Conservation (phyloP, 129 eudicot genomes). For the Flaveria robusta region DNA sequence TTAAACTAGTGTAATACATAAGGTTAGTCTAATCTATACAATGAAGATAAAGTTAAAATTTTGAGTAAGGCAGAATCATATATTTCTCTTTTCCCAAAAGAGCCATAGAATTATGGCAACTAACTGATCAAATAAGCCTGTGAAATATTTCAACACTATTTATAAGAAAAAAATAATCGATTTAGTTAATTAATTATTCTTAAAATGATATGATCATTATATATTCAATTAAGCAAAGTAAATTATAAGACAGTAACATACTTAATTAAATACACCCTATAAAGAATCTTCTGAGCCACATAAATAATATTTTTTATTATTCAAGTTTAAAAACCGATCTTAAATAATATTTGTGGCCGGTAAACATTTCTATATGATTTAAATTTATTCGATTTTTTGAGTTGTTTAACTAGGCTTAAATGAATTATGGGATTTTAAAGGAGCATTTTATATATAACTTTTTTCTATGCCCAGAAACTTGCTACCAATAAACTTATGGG, state of each 20-base stretch:
- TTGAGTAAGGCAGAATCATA: not conserved
- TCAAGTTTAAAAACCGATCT: not conserved
- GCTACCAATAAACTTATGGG: too few species aligned
- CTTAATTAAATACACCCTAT: not conserved
- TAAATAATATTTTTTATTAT: not conserved
- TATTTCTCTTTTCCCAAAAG: constrained; percentile 1
- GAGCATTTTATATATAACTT: too few species aligned
- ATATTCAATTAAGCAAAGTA: constrained; percentile 25
- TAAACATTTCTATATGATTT: constrained; percentile 11
- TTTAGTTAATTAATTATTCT: not conserved
- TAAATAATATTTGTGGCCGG: not conserved
- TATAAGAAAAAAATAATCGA: not conserved
- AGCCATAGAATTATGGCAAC: not conserved
- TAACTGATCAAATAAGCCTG: not conserved
- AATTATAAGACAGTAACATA: constrained; percentile 17
- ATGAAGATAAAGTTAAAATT: too few species aligned
- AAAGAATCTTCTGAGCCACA: constrained; percentile 31
- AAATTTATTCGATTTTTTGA: not conserved
- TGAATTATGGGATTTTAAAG: too few species aligned
- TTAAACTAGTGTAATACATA: too few species aligned
- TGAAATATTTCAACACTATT: not conserved
- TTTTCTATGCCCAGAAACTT: too few species aligned
- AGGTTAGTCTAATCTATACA: not conserved
- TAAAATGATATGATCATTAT: constrained; percentile 27
- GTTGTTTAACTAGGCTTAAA: too few species aligned